A percentile compares a stretch with the other conserved stretches of the same genome.
phyloP scores from a whole-genome alignment of 2,329 filamentous ascomycete genomes.

The Colletotrichum tofieldiae region DNA sequence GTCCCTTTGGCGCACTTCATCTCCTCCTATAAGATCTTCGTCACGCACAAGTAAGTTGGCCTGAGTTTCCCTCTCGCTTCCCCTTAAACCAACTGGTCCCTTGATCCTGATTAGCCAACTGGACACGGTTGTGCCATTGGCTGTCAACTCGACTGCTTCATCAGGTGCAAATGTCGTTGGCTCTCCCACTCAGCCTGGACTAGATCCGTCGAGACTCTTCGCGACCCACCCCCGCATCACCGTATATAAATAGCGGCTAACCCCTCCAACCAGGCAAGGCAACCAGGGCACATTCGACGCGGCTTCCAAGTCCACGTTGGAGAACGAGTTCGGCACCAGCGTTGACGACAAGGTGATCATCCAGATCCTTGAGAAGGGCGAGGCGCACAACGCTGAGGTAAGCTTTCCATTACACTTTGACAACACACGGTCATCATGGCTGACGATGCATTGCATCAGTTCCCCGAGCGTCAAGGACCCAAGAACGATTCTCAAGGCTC shows the following conservation, averaged over 20 bases:
- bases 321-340: conserved; percentile 89
- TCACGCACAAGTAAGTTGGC: conserved; percentile 85
- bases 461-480: conserved; percentile 66
- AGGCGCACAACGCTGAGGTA: conserved; percentile 74
- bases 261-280: conserved; percentile 77
- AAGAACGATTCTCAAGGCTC: conserved; percentile 68
- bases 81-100: neutral
- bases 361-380: conserved; percentile 85
- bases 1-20: conserved; percentile 89
- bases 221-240: neutral
- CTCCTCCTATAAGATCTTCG: conserved; percentile 89
- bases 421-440: neutral
- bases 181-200: neutral
- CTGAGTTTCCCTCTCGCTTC: conserved; percentile 15
- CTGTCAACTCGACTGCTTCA: too few relatives aligned
- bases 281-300: conserved; percentile 84
- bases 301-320: conserved; percentile 81
- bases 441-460: conserved; percentile 53
- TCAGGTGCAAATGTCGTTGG: neutral
- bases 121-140: neutral
- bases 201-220: neutral
- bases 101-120: neutral
- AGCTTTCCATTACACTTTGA: conserved; percentile 42
- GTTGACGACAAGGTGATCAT: conserved; percentile 86
- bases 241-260: neutral